Base-by-base conservation (phyloP, 768 basidiomycete species). In the Pleurotus sapidus region DNA sequence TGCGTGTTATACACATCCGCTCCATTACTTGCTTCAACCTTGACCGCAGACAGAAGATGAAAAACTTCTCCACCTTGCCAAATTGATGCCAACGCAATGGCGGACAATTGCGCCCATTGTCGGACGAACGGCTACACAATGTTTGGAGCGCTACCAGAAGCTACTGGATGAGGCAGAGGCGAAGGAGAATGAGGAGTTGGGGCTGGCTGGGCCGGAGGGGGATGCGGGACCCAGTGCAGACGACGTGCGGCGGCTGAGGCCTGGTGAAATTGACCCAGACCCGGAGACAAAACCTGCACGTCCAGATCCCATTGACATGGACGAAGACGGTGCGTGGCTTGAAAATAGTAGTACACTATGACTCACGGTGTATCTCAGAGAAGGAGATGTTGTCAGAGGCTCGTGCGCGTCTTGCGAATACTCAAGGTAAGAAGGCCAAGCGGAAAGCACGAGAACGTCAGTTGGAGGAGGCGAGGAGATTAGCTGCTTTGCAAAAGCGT, bases 371-470 rank as follows among this genome's bases (percentile, higher is more conserved):
- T 15, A 6, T 18, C 2, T 24, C 11, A 94, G 95, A 98, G 74
- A 98, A 98, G 86, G 97, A 98, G 72, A 98, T 99, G 97, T 75
- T 99, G 65, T 98, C 97, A 1, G 97, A 99, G 72, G 97, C 97
- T 25, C 88, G 97, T 63, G 97, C 97, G 5, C 88, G 97, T 74
- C 80, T 99, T 37, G 97, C 97, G 49, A 99, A 99, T 69, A 99
- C 97, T 0, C 97, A 99, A 72, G 97, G 97, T 37, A 99, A 99
- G 73, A 99, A 99, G 72, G 97, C 97, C 2, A 99, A 99, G 72
- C 89, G 97, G 64, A 99, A 98, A 74, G 97, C 95, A 4, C 84
- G 97, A 46, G 97, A 99, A 67, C 89, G 96, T 58, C 96, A 98
- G 67, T 76, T 99, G 38, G 97, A 99, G 68, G 97, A 99, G 68